Percentiles rank a stretch among this genome's conserved stretches.
Conservation (phyloP, 2,329 filamentous ascomycete species). For the Ascosphaera apis region DNA sequence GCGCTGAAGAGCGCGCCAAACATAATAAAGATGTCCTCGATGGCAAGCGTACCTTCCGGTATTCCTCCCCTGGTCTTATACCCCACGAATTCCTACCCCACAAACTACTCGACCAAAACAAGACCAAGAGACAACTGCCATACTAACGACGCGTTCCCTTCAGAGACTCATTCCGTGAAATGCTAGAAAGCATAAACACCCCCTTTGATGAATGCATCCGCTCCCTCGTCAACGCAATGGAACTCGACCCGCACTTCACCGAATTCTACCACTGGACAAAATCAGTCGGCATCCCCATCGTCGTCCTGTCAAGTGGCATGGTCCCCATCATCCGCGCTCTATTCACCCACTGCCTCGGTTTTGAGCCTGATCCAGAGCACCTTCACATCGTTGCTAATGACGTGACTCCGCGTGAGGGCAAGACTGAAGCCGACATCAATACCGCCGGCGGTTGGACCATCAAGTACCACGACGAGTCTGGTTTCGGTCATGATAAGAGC, state of each 20-base stretch:
- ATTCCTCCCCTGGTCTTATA: conserved; percentile 5
- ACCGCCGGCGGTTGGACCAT: conserved; percentile 72
- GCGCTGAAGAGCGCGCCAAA: conserved; percentile 42
- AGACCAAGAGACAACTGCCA: not conserved
- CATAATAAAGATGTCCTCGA: conserved; percentile 58
- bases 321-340: conserved; percentile 69
- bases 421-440: conserved; percentile 36
- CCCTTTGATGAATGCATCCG: conserved; percentile 67
- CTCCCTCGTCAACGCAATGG: conserved; percentile 58
- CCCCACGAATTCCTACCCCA: not conserved
- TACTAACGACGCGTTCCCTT: not conserved
- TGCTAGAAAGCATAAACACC: conserved; percentile 68
- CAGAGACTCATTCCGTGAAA: conserved; percentile 61
- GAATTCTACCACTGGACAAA: conserved; percentile 70
- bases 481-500: conserved; percentile 93
- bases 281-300: conserved; percentile 66
- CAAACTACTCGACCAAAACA: conserved; percentile 1
- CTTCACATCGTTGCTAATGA: conserved; percentile 85
- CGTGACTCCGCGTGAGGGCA: conserved; percentile 41
- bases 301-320: conserved; percentile 86
- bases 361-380: conserved; percentile 36
- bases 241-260: conserved; percentile 69
- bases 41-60: conserved; percentile 48
- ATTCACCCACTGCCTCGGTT: conserved; percentile 59
- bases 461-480: conserved; percentile 57